Evolutionary conservation across 768 basidiomycete species (phyloP).

Genomic region (Clitopilus passeckerianus): DNA sequence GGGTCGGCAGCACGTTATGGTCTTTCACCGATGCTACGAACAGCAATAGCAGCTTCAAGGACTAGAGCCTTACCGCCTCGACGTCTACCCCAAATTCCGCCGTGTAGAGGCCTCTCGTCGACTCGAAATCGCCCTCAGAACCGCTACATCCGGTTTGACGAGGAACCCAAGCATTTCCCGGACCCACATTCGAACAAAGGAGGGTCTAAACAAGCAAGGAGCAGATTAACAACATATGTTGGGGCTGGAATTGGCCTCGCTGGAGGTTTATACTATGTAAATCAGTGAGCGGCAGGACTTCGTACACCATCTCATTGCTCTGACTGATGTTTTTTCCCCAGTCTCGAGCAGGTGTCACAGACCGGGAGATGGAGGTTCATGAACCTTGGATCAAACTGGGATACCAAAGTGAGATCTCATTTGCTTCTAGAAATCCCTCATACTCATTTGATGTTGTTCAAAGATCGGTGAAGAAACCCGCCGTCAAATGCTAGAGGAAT

Average conservation of each 20-base stretch:
- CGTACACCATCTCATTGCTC: background rate
- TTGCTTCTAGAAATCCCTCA: background rate
- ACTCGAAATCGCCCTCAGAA: background rate
- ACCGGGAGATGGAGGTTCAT: conserved; percentile 90
- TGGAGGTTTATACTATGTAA: conserved; percentile 22
- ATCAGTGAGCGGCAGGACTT: conserved; percentile 21
- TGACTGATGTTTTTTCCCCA: conserved; percentile 18
- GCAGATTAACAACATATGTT: background rate
- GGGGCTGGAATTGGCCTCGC: conserved; percentile 3
- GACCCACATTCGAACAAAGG: background rate
- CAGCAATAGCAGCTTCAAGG: background rate
- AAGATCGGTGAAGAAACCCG: conserved; percentile 38
- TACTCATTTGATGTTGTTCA: background rate
- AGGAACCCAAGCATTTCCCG: background rate
- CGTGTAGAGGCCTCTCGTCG: background rate
- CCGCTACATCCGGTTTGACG: background rate
- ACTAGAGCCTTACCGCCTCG: background rate
- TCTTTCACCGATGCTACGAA: background rate
- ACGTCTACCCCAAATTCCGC: background rate
- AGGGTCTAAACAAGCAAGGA: background rate
- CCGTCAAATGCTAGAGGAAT: conserved; percentile 46
- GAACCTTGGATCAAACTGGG: conserved; percentile 56
- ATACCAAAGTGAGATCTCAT: conserved; percentile 42
- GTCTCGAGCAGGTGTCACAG: conserved; percentile 81
- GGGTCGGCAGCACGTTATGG: background rate